These are phyloP conservation scores for Fusarium papillatum DNA, from an alignment of 2,329 filamentous ascomycete genomes.

Conservation along the genomic window DNA sequence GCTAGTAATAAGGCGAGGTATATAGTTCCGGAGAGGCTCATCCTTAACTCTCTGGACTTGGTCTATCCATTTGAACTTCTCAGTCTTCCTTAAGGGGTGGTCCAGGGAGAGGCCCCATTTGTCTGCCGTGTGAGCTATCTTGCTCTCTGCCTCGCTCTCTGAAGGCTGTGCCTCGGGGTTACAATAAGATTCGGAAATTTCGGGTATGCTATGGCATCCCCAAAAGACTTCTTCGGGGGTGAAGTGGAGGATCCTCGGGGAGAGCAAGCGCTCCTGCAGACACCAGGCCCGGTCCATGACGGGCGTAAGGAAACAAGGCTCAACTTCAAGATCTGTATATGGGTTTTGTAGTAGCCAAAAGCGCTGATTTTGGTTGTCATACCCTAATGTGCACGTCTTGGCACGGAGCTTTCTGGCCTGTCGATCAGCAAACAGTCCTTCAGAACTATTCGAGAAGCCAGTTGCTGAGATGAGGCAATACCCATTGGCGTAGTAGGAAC, in stretches of 20 bases:
- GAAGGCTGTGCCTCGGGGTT: neutral
- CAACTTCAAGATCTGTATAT: too few relatives aligned
- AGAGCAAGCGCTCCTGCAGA: neutral
- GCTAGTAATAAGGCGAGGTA: neutral
- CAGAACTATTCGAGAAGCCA: neutral
- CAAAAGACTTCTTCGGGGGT: neutral
- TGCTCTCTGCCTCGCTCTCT: neutral
- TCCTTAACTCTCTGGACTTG: neutral
- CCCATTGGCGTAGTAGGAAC: neutral
- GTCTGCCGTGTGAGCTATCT: neutral
- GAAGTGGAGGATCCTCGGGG: neutral
- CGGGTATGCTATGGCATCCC: neutral
- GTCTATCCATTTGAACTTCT: too few relatives aligned
- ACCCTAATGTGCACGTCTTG: neutral
- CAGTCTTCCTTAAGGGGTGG: too few relatives aligned
- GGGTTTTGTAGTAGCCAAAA: neutral
- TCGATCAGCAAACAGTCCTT: neutral
- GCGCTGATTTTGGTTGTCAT: neutral
- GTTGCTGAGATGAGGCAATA: neutral
- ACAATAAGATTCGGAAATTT: neutral
- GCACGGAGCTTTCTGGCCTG: neutral
- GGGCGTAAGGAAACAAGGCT: too few relatives aligned
- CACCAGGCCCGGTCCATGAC: neutral
- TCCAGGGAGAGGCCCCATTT: too few relatives aligned
- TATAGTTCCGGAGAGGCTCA: neutral